A percentile compares a stretch with the other conserved stretches of the same genome.
Conservation (phyloP, 371 early-diverging fungal species). For the Rhizopus microsporus region DNA sequence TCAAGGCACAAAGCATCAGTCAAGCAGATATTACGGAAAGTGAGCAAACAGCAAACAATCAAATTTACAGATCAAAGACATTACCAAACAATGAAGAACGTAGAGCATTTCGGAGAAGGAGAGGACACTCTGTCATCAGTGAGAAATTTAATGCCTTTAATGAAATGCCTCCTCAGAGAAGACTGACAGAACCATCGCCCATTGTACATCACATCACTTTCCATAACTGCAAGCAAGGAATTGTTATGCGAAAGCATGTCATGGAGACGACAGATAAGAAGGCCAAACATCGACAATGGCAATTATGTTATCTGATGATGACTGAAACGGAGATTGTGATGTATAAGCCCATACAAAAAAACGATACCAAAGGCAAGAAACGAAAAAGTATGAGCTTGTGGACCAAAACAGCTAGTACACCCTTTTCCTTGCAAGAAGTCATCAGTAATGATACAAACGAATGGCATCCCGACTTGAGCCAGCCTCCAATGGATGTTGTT, state of each 20-base stretch:
- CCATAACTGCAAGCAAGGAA: slow-evolving; percentile 18
- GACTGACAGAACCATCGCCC: not conserved
- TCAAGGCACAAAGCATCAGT: slow-evolving; percentile 24
- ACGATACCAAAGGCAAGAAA: slow-evolving; percentile 4
- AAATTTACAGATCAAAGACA: slow-evolving; percentile 8
- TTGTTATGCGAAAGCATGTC: slow-evolving; percentile 38
- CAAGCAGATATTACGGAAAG: slow-evolving; percentile 13
- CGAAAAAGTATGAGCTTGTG: slow-evolving; percentile 17
- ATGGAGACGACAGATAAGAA: slow-evolving; percentile 28
- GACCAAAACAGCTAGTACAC: slow-evolving; percentile 4
- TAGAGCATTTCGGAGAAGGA: slow-evolving; percentile 5
- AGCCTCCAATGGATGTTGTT: slow-evolving; percentile 9
- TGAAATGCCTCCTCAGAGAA: not conserved
- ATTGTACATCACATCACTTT: not conserved
- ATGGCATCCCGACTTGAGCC: slow-evolving; percentile 19
- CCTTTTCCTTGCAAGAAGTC: slow-evolving; percentile 18
- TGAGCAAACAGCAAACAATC: not conserved
- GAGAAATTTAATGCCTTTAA: not conserved
- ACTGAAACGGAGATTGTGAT: slow-evolving; percentile 29
- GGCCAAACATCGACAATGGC: slow-evolving; percentile 34
- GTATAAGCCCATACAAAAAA: slow-evolving; percentile 18
- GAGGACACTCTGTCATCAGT: slow-evolving; percentile 16
- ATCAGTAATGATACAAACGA: slow-evolving; percentile 3
- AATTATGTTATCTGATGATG: slow-evolving; percentile 26
- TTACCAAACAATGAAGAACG: slow-evolving; percentile 9